Percentiles rank a stretch among this genome's conserved stretches.
Conservation (phyloP, 495 filamentous ascomycete species). For the Ascodesmis nigricans region DNA sequence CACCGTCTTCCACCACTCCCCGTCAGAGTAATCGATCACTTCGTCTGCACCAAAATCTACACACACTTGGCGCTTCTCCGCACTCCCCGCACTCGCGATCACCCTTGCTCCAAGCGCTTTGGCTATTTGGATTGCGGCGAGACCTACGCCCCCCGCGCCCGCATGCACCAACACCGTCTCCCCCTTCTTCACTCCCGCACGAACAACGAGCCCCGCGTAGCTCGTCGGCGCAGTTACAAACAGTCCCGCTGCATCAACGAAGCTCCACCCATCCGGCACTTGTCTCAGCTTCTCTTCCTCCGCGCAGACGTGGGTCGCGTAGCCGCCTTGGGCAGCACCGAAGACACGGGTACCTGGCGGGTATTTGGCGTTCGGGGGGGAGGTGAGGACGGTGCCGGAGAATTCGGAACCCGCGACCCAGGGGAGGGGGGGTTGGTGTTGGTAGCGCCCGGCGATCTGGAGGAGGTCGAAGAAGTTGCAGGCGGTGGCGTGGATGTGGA, state of each 20-base stretch:
- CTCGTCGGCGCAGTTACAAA: conserved; percentile 83
- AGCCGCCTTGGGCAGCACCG: conserved; percentile 68
- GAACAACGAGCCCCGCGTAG: conserved; percentile 60
- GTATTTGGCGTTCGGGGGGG: conserved; percentile 37
- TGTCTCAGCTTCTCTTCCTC: conserved; percentile 44
- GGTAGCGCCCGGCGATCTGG: conserved; percentile 63
- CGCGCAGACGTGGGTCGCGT: conserved; percentile 51
- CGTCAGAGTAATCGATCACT: conserved; percentile 48
- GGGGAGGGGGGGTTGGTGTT: conserved; percentile 48
- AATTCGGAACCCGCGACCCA: conserved; percentile 83
- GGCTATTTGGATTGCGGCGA: conserved; percentile 82
- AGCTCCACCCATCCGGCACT: conserved; percentile 59
- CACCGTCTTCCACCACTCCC: conserved; percentile 55
- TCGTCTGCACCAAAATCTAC: conserved; percentile 64
- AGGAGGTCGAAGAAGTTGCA: conserved; percentile 94
- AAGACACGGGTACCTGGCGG: conserved; percentile 65
- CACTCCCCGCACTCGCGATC: conserved; percentile 64
- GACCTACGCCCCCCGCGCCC: conserved; percentile 74
- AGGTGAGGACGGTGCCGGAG: conserved; percentile 48
- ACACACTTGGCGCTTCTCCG: conserved; percentile 58
- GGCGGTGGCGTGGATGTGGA: conserved; percentile 68
- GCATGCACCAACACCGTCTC: conserved; percentile 86
- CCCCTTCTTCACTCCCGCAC: conserved; percentile 52
- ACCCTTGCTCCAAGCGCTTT: conserved; percentile 80
- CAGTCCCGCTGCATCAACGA: conserved; percentile 64